Percentiles rank a stretch among this genome's conserved stretches.
phyloP scores from a whole-genome alignment of 2,329 filamentous ascomycete genomes.

The Aspergillus viridinutans region DNA sequence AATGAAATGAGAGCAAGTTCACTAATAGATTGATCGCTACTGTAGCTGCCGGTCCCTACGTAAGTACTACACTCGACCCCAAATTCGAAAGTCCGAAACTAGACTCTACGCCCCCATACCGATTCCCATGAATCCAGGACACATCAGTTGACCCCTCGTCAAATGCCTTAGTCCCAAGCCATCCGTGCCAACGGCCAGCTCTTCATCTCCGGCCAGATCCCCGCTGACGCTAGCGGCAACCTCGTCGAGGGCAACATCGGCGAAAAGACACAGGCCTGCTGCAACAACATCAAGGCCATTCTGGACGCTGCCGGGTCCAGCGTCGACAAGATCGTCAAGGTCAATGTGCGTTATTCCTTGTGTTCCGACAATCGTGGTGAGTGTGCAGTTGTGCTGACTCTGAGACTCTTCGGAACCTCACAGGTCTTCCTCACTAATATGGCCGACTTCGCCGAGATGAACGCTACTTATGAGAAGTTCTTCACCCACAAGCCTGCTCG shows the following conservation, averaged over 20 bases:
- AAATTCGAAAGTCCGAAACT: background rate
- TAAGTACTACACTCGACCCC: slow-evolving; percentile 22
- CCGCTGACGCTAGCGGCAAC: slow-evolving; percentile 58
- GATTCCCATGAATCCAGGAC: background rate
- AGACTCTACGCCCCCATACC: background rate
- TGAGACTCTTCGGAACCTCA: background rate
- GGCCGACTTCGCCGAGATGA: slow-evolving; percentile 80
- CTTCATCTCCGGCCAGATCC: slow-evolving; percentile 74
- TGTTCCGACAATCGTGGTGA: background rate
- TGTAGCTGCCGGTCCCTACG: slow-evolving; percentile 42
- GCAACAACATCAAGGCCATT: slow-evolving; percentile 78
- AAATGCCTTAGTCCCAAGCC: slow-evolving; percentile 48
- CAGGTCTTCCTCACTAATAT: slow-evolving; percentile 86
- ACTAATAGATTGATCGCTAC: slow-evolving; percentile 5
- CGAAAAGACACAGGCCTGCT: slow-evolving; percentile 66
- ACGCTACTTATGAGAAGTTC: slow-evolving; percentile 66
- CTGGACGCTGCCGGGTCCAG: slow-evolving; percentile 75
- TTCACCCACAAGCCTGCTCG: slow-evolving; percentile 62
- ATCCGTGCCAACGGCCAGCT: slow-evolving; percentile 65
- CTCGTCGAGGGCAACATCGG: slow-evolving; percentile 62
- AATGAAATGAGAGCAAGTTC: background rate
- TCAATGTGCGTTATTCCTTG: slow-evolving; percentile 49
- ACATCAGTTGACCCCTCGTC: background rate
- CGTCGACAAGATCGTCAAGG: slow-evolving; percentile 80
- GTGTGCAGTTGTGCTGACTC: background rate